These are phyloP conservation scores for Lycium barbarum DNA, from an alignment of 257 asterid species.

Conservation along the genomic window DNA sequence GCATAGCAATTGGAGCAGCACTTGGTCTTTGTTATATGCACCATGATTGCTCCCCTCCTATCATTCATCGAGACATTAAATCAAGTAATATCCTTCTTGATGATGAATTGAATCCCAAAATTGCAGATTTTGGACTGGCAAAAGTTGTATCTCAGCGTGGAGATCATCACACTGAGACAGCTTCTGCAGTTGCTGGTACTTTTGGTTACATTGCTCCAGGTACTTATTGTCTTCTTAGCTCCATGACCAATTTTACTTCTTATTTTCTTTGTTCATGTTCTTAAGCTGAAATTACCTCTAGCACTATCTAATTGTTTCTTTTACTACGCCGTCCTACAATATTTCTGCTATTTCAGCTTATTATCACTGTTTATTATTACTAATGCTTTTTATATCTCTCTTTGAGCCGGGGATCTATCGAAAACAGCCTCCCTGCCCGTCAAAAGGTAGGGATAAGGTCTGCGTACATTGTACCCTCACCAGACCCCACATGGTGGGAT, in stretches of 20 bases:
- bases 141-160: conserved; percentile 40
- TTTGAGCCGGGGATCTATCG: too few species aligned
- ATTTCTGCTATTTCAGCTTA: too few species aligned
- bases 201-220: conserved; percentile 71
- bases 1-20: conserved; percentile 60
- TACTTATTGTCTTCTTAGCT: conserved; percentile 24
- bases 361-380: too few species aligned
- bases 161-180: conserved; percentile 37
- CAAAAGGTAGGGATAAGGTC: too few species aligned
- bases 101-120: conserved; percentile 49
- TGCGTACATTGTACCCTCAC: too few species aligned
- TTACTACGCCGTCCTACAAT: too few species aligned
- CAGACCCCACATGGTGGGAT: too few species aligned
- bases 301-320: too few species aligned
- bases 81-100: conserved; percentile 61
- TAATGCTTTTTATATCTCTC: too few species aligned
- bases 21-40: conserved; percentile 68
- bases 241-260: background rate
- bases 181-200: conserved; percentile 64
- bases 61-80: conserved; percentile 58
- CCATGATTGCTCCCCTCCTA: conserved; percentile 57
- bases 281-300: background rate
- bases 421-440: too few species aligned
- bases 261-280: background rate
- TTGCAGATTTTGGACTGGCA: conserved; percentile 61